These are phyloP conservation scores for Turnera subulata DNA, from an alignment of 345 rosid species.

Conservation along the genomic window DNA sequence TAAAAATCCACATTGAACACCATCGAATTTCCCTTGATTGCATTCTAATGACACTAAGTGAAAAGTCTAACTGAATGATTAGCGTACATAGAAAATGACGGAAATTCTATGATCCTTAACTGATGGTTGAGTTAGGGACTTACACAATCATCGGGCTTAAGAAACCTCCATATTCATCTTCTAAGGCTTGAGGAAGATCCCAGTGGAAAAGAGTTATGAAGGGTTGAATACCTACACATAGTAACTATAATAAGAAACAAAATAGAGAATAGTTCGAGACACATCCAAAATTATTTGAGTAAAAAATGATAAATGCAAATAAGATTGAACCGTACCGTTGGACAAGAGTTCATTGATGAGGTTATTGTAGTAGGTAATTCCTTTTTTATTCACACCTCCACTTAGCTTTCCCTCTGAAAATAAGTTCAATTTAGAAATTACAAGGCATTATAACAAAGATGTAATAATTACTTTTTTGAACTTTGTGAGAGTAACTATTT, in stretches of 20 bases:
- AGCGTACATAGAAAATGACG: too few relatives aligned
- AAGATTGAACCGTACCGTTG: conserved; percentile 9
- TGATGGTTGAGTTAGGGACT: conserved; percentile 13
- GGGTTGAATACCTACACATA: conserved; percentile 55
- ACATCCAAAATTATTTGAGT: not conserved
- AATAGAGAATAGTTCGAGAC: too few relatives aligned
- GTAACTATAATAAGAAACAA: too few relatives aligned
- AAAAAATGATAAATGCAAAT: not conserved
- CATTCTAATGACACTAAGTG: too few relatives aligned
- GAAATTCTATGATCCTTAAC: too few relatives aligned
- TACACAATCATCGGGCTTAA: conserved; percentile 43
- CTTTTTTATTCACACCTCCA: conserved; percentile 23
- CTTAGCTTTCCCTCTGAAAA: conserved; percentile 15
- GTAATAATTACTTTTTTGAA: too few relatives aligned
- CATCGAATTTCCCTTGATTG: too few relatives aligned
- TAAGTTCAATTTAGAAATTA: too few relatives aligned
- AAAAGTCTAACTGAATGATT: too few relatives aligned
- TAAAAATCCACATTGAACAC: too few relatives aligned
- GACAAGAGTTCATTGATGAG: conserved; percentile 23
- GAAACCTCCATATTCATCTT: conserved; percentile 53
- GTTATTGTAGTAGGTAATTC: conserved; percentile 19
- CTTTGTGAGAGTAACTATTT: too few relatives aligned
- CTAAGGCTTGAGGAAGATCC: conserved; percentile 73
- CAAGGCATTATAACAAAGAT: too few relatives aligned
- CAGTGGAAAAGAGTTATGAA: conserved; percentile 75